Conservation (phyloP, 179 eudicot species). For the Gypsophila paniculata region DNA sequence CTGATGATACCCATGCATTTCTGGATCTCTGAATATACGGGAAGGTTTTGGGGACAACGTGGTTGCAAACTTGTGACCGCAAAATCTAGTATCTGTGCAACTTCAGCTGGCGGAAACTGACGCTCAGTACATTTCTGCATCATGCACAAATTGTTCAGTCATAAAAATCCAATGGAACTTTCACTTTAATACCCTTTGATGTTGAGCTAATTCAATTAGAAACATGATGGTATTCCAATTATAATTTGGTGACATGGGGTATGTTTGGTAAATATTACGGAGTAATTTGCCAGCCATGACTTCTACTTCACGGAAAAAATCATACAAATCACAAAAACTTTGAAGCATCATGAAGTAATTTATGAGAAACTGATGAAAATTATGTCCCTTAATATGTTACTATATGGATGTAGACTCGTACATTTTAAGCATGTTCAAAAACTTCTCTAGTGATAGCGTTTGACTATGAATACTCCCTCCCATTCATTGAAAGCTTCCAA, state of each 20-base stretch:
- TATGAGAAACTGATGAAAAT: not conserved
- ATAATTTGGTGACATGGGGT: not conserved
- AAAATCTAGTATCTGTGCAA: slow-evolving; percentile 74
- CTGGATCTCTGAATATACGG: slow-evolving; percentile 75
- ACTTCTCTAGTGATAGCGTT: too few relatives aligned
- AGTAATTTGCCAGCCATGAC: not conserved
- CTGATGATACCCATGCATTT: slow-evolving; percentile 89
- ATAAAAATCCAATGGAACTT: not conserved
- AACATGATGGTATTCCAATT: not conserved
- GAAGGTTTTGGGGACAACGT: slow-evolving; percentile 66
- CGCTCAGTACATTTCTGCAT: slow-evolving; percentile 95
- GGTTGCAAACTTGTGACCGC: slow-evolving; percentile 80
- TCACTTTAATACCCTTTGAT: not conserved
- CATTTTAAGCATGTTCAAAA: too few relatives aligned
- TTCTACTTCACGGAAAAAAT: not conserved
- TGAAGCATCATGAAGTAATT: not conserved
- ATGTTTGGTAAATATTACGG: too few relatives aligned
- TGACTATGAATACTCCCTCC: too few relatives aligned
- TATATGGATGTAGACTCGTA: too few relatives aligned
- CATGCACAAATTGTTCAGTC: not conserved
- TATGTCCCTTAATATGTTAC: too few relatives aligned
- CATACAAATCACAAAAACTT: too few relatives aligned
- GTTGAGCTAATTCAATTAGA: not conserved
- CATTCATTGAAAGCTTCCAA: too few relatives aligned
- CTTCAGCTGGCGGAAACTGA: slow-evolving; percentile 87